phyloP scores from a whole-genome alignment of 1,139 yeast species.

The Taphrina deformans region DNA sequence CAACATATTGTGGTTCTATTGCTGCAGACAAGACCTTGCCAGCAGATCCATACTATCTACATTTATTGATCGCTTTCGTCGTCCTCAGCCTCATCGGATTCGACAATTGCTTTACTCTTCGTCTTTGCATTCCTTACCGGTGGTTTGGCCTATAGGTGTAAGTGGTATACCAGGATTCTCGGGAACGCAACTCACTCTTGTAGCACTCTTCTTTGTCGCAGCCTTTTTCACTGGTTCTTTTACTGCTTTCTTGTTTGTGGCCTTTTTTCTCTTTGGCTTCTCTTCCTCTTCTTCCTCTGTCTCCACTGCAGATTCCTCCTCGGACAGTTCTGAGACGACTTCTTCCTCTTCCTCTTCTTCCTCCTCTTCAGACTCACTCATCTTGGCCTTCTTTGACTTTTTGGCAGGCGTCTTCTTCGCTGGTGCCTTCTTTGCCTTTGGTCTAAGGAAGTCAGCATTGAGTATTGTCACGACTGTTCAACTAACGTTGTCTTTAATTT shows the following conservation, averaged over 20 bases:
- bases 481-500: neutral
- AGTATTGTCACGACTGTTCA: too few relatives aligned
- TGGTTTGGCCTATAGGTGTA: neutral
- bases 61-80: too few relatives aligned
- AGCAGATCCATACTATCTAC: too few relatives aligned
- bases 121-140: neutral
- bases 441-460: too few relatives aligned
- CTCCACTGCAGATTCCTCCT: constrained; percentile 15
- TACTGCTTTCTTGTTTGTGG: neutral
- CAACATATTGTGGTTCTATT: neutral
- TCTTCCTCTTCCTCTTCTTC: neutral
- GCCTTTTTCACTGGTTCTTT: neutral
- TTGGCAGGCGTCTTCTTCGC: constrained; percentile 22
- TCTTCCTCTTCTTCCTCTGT: constrained; percentile 5
- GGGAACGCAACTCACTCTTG: neutral
- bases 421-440: constrained; percentile 37
- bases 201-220: neutral
- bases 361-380: constrained; percentile 4
- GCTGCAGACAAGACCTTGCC: neutral
- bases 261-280: neutral
- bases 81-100: neutral
- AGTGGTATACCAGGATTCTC: neutral
- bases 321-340: neutral
- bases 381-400: constrained; percentile 13
- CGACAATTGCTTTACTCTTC: constrained; percentile 8